phyloP scores from a whole-genome alignment of 352 stramenopile genomes.

The Blastocystis sp. region DNA sequence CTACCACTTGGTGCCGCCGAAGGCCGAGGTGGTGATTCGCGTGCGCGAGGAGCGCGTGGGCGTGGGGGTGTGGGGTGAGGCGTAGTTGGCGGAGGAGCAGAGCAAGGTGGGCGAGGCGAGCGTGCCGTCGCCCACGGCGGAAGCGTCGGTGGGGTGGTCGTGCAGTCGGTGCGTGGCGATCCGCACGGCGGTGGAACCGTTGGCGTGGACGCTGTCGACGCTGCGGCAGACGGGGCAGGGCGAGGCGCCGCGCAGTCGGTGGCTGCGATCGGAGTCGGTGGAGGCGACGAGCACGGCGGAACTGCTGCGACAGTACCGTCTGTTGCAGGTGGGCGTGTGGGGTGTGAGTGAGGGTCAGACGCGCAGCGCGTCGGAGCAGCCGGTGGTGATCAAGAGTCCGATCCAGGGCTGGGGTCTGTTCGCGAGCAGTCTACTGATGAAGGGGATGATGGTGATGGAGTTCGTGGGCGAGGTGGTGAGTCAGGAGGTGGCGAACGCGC shows the following conservation, averaged over 20 bases:
- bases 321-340: neutral
- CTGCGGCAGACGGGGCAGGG: constrained; percentile 9
- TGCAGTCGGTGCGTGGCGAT: constrained; percentile 26
- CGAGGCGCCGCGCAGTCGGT: neutral
- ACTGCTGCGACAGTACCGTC: constrained; percentile 27
- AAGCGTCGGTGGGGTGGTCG: neutral
- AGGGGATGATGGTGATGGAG: constrained; percentile 64
- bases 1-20: constrained; percentile 29
- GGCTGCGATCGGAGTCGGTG: neutral
- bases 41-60: constrained; percentile 34
- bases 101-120: neutral
- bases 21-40: constrained; percentile 4
- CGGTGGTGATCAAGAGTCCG: constrained; percentile 24
- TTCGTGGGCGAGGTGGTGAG: constrained; percentile 54
- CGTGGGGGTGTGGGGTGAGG: neutral
- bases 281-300: neutral
- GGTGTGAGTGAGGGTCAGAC: neutral
- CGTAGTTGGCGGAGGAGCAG: constrained; percentile 1
- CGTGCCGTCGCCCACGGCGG: no score
- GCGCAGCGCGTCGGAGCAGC: neutral
- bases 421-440: neutral
- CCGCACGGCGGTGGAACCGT: neutral
- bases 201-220: constrained; percentile 46
- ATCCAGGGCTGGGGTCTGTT: constrained; percentile 68
- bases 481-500: constrained; percentile 13